A percentile compares a stretch with the other conserved stretches of the same genome.
Evolutionary conservation across 116 monocot species (phyloP).

Genomic region (Phalaenopsis hybrid): DNA sequence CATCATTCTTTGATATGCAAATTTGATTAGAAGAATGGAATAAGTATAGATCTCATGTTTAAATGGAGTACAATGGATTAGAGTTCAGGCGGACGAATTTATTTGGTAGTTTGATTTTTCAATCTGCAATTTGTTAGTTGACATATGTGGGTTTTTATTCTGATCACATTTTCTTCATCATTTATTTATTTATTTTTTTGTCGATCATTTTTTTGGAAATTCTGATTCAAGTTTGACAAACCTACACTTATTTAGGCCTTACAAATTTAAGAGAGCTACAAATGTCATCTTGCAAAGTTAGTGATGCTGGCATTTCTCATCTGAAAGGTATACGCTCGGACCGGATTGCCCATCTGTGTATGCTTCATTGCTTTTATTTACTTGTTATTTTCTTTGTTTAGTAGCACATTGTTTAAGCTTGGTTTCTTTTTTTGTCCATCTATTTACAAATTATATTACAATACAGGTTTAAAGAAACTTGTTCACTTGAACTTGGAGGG

Average conservation of each 20-base stretch:
- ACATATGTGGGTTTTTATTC: background rate
- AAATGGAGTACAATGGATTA: background rate
- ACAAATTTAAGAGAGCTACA: constrained; percentile 84
- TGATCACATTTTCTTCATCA: background rate
- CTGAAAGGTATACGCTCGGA: constrained; percentile 46
- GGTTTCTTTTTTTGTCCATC: background rate
- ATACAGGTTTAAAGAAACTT: constrained; percentile 67
- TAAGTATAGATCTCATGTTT: background rate
- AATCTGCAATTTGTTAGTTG: background rate
- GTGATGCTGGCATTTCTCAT: constrained; percentile 80
- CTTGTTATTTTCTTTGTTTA: background rate
- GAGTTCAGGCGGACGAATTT: background rate
- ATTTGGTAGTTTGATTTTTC: too few species aligned
- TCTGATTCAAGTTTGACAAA: background rate
- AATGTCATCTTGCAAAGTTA: constrained; percentile 70
- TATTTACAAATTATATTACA: background rate
- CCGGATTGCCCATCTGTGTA: background rate
- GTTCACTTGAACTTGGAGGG: constrained; percentile 82
- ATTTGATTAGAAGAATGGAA: background rate
- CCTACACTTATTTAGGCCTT: constrained; percentile 41
- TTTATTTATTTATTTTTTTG: background rate
- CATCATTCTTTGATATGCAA: background rate
- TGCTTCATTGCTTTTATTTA: background rate
- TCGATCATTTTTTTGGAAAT: background rate
- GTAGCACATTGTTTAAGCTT: background rate